Base-by-base conservation (phyloP, 192 early-diverging fungal genomes). In the Coemansia sp. region DNA sequence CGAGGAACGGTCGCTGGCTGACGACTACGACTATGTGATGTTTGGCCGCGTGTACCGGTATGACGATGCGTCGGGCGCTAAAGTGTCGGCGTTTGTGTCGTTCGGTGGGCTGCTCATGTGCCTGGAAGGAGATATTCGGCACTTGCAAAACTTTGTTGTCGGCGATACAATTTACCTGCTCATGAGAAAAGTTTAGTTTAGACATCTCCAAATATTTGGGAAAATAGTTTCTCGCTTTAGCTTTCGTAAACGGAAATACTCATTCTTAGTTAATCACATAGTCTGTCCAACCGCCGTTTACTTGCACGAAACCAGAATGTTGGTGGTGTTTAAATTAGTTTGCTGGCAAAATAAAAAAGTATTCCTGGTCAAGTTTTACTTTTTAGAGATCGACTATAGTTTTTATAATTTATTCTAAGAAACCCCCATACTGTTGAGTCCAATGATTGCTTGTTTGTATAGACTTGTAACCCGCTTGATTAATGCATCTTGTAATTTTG, bases 11-110 rank as follows among this genome's bases (percentile, higher is more conserved):
- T 86, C 88, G 56, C 71, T 99, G 65, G 93, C 92, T 4, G 96
- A 99, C 54, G 92, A 97, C 36, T 99, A 92, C 74, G 96, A 99
- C 38, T 99, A 99, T 73, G 96, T 99, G 20, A 98, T 97, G 95
- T 93, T 90, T 76, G 97, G 97, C 50, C 93, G 94, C 71, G 91
- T 96, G 18, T 99, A 95, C 83, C 87, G 93, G 73, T 98, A 89
- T 66, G 95, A 97, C 55, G 94, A 99, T 60, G 79, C 84, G 25
- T 83, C 82, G 46, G 83, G 85, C 4, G 72, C 86, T 9, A 88
- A 87, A 74, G 76, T 83, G 18, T 87, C 92, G 46, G 89, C 97
- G 14, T 95, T 90, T 66, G 83, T 89, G 34, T 98, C 93, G 21
- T 96, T 87, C 74, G 97, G 95, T 59, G 96, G 96, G 2, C 76